A percentile compares a stretch with the other conserved stretches of the same genome.
These are phyloP conservation scores for Kodamaea sagamina DNA, from an alignment of 805 yeast genomes.

Conservation along the genomic window DNA sequence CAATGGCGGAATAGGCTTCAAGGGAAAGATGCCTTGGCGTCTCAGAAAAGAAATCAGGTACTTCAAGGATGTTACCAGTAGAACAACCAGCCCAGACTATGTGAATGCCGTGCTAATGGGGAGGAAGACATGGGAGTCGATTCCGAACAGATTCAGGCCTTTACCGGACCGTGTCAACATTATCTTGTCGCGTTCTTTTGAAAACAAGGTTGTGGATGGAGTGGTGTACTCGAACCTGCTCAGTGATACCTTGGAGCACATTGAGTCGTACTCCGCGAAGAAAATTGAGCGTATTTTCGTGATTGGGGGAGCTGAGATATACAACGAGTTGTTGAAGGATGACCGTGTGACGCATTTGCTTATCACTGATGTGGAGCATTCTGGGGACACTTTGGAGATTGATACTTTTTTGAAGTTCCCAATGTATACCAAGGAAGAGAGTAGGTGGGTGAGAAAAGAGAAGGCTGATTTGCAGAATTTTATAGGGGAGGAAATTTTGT, in stretches of 20 bases:
- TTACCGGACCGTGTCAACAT: slow-evolving; percentile 74
- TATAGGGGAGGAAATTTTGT: slow-evolving; percentile 36
- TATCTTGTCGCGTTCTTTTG: slow-evolving; percentile 59
- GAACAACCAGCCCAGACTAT: slow-evolving; percentile 29
- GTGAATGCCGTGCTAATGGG: slow-evolving; percentile 92
- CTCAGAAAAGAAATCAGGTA: slow-evolving; percentile 81
- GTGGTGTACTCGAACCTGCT: slow-evolving; percentile 33
- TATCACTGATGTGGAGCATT: slow-evolving; percentile 62
- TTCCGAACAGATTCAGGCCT: slow-evolving; percentile 83
- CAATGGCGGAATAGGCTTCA: slow-evolving; percentile 77
- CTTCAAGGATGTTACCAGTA: slow-evolving; percentile 72
- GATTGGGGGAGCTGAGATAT: slow-evolving; percentile 92
- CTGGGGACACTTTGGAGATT: slow-evolving; percentile 45
- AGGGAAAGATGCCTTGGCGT: slow-evolving; percentile 87
- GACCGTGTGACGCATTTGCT: slow-evolving; percentile 55
- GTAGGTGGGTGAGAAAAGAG: slow-evolving; percentile 39
- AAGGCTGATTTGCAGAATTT: slow-evolving; percentile 38
- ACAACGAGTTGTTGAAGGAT: slow-evolving; percentile 53
- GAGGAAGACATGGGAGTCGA: slow-evolving; percentile 92
- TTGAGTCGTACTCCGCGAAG: slow-evolving; percentile 39
- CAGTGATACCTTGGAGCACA: slow-evolving; percentile 27
- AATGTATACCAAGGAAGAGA: slow-evolving; percentile 16
- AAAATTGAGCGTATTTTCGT: slow-evolving; percentile 63
- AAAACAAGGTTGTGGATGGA: slow-evolving; percentile 21
- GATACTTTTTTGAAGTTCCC: slow-evolving; percentile 66